Conservation (phyloP, 768 basidiomycete genomes). For the Coprinopsis cinerea region DNA sequence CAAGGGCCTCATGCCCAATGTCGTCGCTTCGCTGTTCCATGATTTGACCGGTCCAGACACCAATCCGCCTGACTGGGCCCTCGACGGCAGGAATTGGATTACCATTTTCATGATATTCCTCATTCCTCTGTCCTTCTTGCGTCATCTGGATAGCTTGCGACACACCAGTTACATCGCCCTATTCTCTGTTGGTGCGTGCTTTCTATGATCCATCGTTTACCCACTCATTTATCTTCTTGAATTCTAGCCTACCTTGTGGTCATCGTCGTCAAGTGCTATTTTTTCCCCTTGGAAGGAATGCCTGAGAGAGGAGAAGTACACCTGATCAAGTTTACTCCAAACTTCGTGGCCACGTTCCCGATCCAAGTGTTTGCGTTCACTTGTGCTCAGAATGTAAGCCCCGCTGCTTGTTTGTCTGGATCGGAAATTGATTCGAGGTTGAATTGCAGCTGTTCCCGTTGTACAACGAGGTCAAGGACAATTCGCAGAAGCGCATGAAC, state of each 20-base stretch:
- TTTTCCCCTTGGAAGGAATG: constrained; percentile 64
- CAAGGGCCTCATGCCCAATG: constrained; percentile 90
- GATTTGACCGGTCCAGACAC: constrained; percentile 59
- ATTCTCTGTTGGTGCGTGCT: constrained; percentile 74
- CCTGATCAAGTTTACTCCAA: constrained; percentile 68
- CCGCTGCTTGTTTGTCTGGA: constrained; percentile 4
- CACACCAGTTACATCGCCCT: constrained; percentile 90
- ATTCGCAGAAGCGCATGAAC: constrained; percentile 82
- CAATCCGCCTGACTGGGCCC: constrained; percentile 69
- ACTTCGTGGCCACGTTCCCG: constrained; percentile 81
- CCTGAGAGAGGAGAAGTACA: constrained; percentile 60
- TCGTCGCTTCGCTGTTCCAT: constrained; percentile 77
- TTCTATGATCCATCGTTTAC: background rate
- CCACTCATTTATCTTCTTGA: background rate
- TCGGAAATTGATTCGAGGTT: background rate
- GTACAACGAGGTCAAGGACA: constrained; percentile 83
- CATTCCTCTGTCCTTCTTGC: constrained; percentile 78
- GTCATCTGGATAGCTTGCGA: constrained; percentile 77
- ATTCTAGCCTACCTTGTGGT: constrained; percentile 64
- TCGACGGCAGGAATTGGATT: constrained; percentile 81
- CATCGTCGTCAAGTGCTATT: constrained; percentile 78
- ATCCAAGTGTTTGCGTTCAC: constrained; percentile 93
- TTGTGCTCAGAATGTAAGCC: constrained; percentile 83
- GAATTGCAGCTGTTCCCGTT: constrained; percentile 77
- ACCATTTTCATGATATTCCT: constrained; percentile 69